Conservation (phyloP, 345 rosid species). For the Bruguiera gymnorhiza region DNA sequence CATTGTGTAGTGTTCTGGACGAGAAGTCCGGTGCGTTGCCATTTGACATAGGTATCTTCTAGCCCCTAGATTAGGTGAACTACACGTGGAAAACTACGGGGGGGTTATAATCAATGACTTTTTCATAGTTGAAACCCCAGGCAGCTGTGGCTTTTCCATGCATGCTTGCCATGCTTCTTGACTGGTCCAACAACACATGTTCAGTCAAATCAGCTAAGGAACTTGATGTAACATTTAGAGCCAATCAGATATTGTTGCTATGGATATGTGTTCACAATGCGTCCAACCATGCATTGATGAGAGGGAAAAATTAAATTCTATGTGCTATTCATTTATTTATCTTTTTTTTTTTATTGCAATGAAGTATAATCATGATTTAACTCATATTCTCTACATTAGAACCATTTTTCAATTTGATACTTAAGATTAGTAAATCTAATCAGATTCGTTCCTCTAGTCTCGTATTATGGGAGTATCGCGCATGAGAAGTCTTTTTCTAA, state of each 20-base stretch:
- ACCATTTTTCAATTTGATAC: no score
- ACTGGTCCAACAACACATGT: constrained; percentile 30
- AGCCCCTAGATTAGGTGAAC: constrained; percentile 57
- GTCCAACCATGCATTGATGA: constrained; percentile 11
- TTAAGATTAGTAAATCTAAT: no score
- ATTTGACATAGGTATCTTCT: constrained; percentile 47
- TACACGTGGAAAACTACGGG: constrained; percentile 68
- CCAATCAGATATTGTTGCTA: constrained; percentile 24
- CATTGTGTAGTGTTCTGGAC: constrained; percentile 28
- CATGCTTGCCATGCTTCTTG: constrained; percentile 39
- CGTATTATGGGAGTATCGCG: no score
- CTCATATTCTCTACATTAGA: no score
- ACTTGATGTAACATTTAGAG: constrained; percentile 27
- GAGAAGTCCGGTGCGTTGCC: constrained; percentile 35
- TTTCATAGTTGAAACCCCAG: constrained; percentile 22
- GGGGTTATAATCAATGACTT: constrained; percentile 43
- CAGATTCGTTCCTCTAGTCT: no score
- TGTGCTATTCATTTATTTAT: neutral
- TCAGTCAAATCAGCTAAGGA: constrained; percentile 32
- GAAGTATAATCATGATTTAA: no score
- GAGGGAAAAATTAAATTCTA: neutral
- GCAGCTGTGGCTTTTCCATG: constrained; percentile 17
- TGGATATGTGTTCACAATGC: constrained; percentile 21
- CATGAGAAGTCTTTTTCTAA: no score
- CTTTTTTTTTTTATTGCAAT: neutral